A percentile compares a stretch with the other conserved stretches of the same genome.
These are phyloP conservation scores for Geotrichum siamense DNA, from an alignment of 1,139 yeast species.

Conservation along the genomic window DNA sequence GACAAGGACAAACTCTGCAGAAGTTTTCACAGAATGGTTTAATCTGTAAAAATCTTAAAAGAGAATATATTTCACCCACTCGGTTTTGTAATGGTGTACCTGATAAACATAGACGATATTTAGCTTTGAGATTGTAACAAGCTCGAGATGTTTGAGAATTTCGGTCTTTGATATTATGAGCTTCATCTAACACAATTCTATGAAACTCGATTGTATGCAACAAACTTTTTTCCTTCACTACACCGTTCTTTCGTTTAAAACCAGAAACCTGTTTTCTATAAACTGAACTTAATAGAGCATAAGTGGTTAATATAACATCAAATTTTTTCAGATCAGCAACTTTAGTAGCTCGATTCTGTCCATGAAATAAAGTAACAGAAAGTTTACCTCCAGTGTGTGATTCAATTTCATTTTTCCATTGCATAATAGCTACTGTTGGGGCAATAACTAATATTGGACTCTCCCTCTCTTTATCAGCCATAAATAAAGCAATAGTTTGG, in stretches of 20 bases:
- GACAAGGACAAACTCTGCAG: conserved; percentile 86
- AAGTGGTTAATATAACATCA: conserved; percentile 85
- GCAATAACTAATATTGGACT: conserved; percentile 83
- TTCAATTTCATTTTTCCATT: conserved; percentile 91
- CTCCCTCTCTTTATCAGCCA: conserved; percentile 55
- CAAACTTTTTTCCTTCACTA: conserved; percentile 68
- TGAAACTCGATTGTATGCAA: conserved; percentile 72
- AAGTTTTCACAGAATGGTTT: conserved; percentile 84
- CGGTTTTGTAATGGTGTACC: conserved; percentile 97
- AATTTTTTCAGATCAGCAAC: conserved; percentile 51
- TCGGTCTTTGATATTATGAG: conserved; percentile 93
- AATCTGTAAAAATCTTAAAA: conserved; percentile 73
- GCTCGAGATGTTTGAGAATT: conserved; percentile 91
- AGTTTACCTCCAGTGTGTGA: conserved; percentile 68
- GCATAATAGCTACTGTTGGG: conserved; percentile 96
- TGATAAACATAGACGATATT: conserved; percentile 80
- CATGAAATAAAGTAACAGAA: conserved; percentile 71
- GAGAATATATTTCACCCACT: conserved; percentile 91
- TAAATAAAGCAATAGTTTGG: conserved; percentile 81
- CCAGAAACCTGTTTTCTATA: conserved; percentile 80
- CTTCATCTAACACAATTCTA: conserved; percentile 91
- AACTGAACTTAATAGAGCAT: conserved; percentile 83
- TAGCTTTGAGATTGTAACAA: conserved; percentile 62
- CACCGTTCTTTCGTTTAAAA: conserved; percentile 59
- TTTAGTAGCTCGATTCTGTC: conserved; percentile 61